Percentiles rank a stretch among this genome's conserved stretches.
These are phyloP conservation scores for Cordyceps pruinosa DNA, from an alignment of 2,329 filamentous ascomycete species.

Conservation along the genomic window DNA sequence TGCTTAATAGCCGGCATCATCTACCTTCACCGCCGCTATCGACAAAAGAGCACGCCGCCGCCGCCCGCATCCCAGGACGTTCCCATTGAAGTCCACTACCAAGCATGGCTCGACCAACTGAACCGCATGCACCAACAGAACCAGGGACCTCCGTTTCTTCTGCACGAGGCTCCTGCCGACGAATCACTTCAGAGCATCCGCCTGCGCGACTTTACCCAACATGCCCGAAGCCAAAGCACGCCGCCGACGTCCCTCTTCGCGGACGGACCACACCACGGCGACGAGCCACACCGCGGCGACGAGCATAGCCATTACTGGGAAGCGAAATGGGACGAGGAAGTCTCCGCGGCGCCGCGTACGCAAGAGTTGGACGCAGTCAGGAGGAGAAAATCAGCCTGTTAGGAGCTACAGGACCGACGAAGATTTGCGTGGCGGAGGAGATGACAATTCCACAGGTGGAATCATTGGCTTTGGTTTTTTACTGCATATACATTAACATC, in stretches of 20 bases:
- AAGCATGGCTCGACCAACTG: neutral
- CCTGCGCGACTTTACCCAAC: neutral
- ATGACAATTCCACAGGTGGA: neutral
- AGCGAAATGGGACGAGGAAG: neutral
- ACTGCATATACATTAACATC: neutral
- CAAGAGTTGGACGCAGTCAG: neutral
- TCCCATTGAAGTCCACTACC: neutral
- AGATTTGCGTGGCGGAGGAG: no score
- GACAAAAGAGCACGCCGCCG: neutral
- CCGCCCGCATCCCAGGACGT: neutral
- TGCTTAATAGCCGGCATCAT: neutral
- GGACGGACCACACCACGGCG: neutral
- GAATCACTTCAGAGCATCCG: neutral
- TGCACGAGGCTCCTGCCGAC: neutral
- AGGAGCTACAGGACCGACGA: neutral
- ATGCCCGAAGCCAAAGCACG: slow-evolving; percentile 3
- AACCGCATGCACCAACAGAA: neutral
- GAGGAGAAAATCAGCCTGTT: neutral
- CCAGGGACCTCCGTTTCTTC: no score
- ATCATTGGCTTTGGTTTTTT: neutral
- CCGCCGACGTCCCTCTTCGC: neutral
- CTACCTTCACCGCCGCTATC: neutral
- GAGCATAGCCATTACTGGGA: neutral
- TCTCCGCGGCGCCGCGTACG: neutral
- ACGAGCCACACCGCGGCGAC: neutral